A percentile compares a stretch with the other conserved stretches of the same genome.
phyloP scores from a whole-genome alignment of 331 rosid genomes.

The Quercus phellos region DNA sequence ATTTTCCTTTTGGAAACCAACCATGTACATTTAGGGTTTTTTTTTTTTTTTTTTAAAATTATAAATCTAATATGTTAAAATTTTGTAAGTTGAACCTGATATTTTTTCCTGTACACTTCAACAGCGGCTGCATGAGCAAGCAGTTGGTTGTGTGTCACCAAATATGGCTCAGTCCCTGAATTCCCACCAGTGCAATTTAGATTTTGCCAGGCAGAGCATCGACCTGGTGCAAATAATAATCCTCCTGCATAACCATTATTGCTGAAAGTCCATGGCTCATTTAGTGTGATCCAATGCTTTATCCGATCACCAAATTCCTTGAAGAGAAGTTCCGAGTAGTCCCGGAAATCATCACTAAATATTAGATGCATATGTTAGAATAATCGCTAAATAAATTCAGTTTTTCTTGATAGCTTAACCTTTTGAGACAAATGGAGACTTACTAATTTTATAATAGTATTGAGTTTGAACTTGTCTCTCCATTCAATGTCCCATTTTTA shows the following conservation, averaged over 20 bases:
- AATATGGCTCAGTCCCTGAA: conserved; percentile 38
- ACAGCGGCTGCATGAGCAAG: too few species aligned
- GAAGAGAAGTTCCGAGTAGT: conserved; percentile 31
- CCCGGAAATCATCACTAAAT: conserved; percentile 38
- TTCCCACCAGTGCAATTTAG: conserved; percentile 36
- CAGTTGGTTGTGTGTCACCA: background rate
- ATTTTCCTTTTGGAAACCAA: too few species aligned
- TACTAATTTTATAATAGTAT: too few species aligned
- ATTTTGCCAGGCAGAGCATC: conserved; percentile 16
- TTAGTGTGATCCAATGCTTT: conserved; percentile 26
- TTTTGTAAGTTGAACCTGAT: background rate
- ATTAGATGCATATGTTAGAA: background rate
- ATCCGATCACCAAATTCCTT: conserved; percentile 28
- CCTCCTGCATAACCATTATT: conserved; percentile 29
- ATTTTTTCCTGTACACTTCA: background rate
- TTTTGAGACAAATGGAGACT: too few species aligned
- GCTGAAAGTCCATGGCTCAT: conserved; percentile 35
- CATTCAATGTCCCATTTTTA: too few species aligned
- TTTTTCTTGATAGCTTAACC: too few species aligned
- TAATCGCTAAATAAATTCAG: too few species aligned
- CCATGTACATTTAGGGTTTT: too few species aligned
- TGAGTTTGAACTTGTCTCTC: too few species aligned
- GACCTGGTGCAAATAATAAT: conserved; percentile 15
- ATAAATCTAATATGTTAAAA: too few species aligned
- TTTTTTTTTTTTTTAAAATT: too few species aligned